Evolutionary conservation across 2,329 filamentous ascomycete species (phyloP), one percentile per base, ranked within the genome.

Genomic region (Cladosporium sphaerospermum): DNA sequence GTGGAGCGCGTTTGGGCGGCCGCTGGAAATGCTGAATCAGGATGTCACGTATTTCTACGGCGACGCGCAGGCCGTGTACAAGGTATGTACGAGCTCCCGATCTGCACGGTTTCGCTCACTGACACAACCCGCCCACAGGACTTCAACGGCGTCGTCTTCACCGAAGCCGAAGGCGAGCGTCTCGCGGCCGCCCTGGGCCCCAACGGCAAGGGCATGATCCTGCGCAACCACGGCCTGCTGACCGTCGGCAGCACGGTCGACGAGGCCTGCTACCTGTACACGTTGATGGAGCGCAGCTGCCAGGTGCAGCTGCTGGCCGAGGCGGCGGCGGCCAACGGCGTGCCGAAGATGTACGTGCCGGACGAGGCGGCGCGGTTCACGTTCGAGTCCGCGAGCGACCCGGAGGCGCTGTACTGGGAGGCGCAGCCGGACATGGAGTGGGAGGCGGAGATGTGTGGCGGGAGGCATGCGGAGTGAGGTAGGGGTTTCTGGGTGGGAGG

Each of bases 161-260:
- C 72, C 1, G 74, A 74, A n/a, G 80, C 80, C 53, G 86, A 89
- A 65, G 85, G 85, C 1, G 70, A 77, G 59, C 74, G 78, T 40
- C 81, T 89, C 57, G 85, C 85, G 2, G 72, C 71, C 9, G 79
- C 84, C 0, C 72, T 90, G 1, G 85, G 85, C 0, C 67, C 73
- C 0, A 79, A 79, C 59, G 85, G 77, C 18, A 80, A 79, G 65
- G 84, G 77, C 1, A 75, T 81, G 57, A 82, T 89, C 44, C 70
- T 89, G 47, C 74, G 84, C 58, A 89, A 89, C 65, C 86, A 89
- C 68, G 86, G 86, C 0, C 70, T 90, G 34, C 68, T 89, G 47
- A 87, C 84, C 0, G 85, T 88, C 0, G 86, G 86, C 3, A 62
- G 68, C 6, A 89, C 86, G 0, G 85, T 89, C 2, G 86, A 89